Conservation (phyloP, 2,329 filamentous ascomycete genomes). For the Fusarium ambrosium region DNA sequence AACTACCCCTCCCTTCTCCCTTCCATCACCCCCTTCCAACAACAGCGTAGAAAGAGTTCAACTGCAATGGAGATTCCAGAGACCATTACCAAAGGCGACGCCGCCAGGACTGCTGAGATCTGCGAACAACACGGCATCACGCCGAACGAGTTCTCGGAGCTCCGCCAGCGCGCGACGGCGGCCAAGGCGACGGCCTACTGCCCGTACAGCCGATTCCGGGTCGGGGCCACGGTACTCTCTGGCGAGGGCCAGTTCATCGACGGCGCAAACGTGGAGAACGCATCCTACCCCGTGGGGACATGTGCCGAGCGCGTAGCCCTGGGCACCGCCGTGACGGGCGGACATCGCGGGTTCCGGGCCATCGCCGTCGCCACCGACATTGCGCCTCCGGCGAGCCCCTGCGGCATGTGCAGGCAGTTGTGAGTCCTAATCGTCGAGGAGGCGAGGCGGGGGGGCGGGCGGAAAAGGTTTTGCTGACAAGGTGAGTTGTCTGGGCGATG, state of each 20-base stretch:
- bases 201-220: conserved; percentile 92
- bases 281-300: conserved; percentile 91
- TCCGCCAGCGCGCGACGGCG: conserved; percentile 73
- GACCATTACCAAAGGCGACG: conserved; percentile 48
- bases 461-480: conserved; percentile 21
- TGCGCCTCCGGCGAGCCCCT: conserved; percentile 78
- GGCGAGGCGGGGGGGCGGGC: neutral
- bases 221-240: conserved; percentile 83
- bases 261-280: conserved; percentile 95
- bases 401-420: conserved; percentile 97
- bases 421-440: conserved; percentile 60
- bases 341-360: conserved; percentile 75
- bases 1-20: neutral
- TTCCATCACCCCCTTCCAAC: neutral
- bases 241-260: conserved; percentile 56
- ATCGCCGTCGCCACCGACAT: conserved; percentile 90
- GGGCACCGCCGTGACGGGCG: conserved; percentile 78
- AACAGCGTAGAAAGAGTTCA: neutral
- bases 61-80: conserved; percentile 36
- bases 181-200: conserved; percentile 89
- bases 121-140: conserved; percentile 64
- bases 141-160: conserved; percentile 71
- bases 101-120: conserved; percentile 43
- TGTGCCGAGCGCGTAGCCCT: conserved; percentile 95
- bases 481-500: conserved; percentile 22